Conservation (phyloP, 2,329 filamentous ascomycete genomes). For the Pseudopithomyces maydicus region DNA sequence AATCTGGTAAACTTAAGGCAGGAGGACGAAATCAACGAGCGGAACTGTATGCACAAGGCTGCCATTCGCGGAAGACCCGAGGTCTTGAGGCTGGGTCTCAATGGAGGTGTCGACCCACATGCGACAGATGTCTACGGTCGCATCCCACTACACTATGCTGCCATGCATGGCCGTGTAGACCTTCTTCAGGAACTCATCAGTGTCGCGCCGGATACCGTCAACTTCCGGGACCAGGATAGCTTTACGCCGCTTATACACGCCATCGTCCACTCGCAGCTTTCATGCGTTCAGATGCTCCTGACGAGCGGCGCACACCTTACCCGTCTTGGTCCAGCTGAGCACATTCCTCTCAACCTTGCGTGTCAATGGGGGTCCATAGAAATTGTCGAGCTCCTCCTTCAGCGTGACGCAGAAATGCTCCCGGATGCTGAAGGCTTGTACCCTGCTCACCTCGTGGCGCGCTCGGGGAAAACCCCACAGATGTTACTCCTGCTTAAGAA, state of each 20-base stretch:
- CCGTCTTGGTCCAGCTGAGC: constrained; percentile 82
- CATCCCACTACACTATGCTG: constrained; percentile 92
- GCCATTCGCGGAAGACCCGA: constrained; percentile 87
- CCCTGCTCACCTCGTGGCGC: constrained; percentile 94
- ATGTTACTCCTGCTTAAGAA: constrained; percentile 80
- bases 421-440: constrained; percentile 95
- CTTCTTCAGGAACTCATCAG: constrained; percentile 78
- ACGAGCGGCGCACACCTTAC: constrained; percentile 81
- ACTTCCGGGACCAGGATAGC: constrained; percentile 93
- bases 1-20: constrained; percentile 86
- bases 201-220: constrained; percentile 74
- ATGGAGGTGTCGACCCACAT: constrained; percentile 74
- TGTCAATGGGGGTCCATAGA: constrained; percentile 89
- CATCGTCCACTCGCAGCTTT: constrained; percentile 84
- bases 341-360: constrained; percentile 91
- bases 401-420: constrained; percentile 79
- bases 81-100: constrained; percentile 77
- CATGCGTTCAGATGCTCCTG: constrained; percentile 80
- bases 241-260: constrained; percentile 95
- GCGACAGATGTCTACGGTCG: constrained; percentile 92
- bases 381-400: constrained; percentile 83
- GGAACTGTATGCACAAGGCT: constrained; percentile 96
- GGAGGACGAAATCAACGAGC: constrained; percentile 96
- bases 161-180: constrained; percentile 86
- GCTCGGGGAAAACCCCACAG: constrained; percentile 81